Evolutionary conservation across 139 green algal species (phyloP), one percentile per base, ranked within the genome.

Genomic region (Desmodesmus armatus): DNA sequence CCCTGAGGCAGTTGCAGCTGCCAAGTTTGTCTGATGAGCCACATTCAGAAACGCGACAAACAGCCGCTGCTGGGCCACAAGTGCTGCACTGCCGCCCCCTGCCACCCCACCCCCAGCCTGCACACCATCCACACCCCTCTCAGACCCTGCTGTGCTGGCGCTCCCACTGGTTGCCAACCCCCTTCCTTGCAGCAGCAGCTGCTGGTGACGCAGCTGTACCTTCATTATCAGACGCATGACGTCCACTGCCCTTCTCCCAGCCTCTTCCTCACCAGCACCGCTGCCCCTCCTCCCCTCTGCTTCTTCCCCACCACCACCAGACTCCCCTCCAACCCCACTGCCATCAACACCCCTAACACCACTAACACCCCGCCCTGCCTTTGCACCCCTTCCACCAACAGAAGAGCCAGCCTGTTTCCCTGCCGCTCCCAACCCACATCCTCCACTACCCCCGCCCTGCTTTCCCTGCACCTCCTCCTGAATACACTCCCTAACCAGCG

Each of bases 21-120:
- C 77, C 77, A 83, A 43, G n/a, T 74, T 84, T 7, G 44, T 76
- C 31, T 74, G 60, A 27, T 62, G 58, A 3, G 78, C 77, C 23
- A 83, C 77, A 49, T 58, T 72, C 58, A 83, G 33, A 49, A 81
- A 33, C 19, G 74, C 76, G 44, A 82, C 62, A 49, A 82, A 82
- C 35, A 82, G 55, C 76, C 55, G 37, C 55, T 82, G 76, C 39
- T 53, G 55, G n/a, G 76, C 58, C n/a, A 75, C 58, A 3, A 37
- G 53, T 41, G 21, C 53, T 60, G 73, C 35, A 41, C 5, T 5
- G 6, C 15, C 53, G 17, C 47, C 73, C 35, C 31, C 73, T 62
- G 77, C 76, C 21, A 31, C 17, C 9, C 13, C 31, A 41, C 1
- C 15, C 17, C 15, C 33, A 29, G 9, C 13, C 33, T 35, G n/a